Conservation (phyloP, 2,329 filamentous ascomycete species). For the Gaeumannomyces sp. region DNA sequence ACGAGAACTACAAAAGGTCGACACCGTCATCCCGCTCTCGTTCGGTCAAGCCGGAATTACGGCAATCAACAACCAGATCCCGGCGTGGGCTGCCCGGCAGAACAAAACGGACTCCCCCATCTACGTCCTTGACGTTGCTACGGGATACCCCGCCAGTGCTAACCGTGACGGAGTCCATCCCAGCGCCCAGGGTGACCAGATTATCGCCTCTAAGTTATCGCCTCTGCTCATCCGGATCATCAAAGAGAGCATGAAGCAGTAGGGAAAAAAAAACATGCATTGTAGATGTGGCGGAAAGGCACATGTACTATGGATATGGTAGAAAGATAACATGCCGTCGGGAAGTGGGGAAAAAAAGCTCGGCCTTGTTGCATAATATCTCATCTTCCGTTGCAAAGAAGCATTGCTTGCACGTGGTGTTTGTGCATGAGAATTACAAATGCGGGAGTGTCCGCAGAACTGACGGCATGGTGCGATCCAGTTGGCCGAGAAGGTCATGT, state of each 20-base stretch:
- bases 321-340: too few species aligned
- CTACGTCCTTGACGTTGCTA: conserved; percentile 31
- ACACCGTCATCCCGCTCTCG: conserved; percentile 32
- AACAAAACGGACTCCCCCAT: conserved; percentile 33
- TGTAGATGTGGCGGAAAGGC: too few species aligned
- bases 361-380: too few species aligned
- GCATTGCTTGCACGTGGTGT: too few species aligned
- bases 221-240: conserved; percentile 28
- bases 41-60: conserved; percentile 21
- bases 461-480: too few species aligned
- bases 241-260: conserved; percentile 13
- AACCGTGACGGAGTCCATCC: conserved; percentile 36
- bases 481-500: too few species aligned
- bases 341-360: too few species aligned
- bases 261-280: too few species aligned
- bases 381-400: too few species aligned
- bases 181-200: conserved; percentile 27
- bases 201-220: conserved; percentile 26
- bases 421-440: too few species aligned
- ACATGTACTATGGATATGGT: too few species aligned
- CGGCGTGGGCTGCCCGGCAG: conserved; percentile 27
- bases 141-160: conserved; percentile 26
- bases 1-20: conserved; percentile 23
- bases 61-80: conserved; percentile 18
- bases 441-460: too few species aligned